Base-by-base conservation (phyloP, 2,329 filamentous ascomycete genomes). In the Fusarium subtropicale region DNA sequence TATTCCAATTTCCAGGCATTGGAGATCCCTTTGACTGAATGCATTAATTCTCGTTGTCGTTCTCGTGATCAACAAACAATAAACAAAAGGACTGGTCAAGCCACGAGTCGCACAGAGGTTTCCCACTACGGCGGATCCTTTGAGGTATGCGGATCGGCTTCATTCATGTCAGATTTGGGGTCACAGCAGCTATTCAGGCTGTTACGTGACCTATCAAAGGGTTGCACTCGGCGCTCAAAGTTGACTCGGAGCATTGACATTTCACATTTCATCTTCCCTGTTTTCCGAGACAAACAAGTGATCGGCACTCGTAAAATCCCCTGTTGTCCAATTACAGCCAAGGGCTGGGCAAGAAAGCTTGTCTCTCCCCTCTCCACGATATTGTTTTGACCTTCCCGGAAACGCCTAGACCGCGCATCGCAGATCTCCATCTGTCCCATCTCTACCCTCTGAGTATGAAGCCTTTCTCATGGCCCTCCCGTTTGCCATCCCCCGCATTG, bases 371-470 rank as follows among this genome's bases (percentile, higher is more conserved):
- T 69, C 66, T 51, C 66, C 56, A 66, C 48, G 52, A 42, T 48
- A 24, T 55, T 39, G 38, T 31, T 47, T 45, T 8, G 42, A 68
- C 67, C 67, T 70, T 71, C 67, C 67, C 53, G 41, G 53, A 68
- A 64, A 56, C 44, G 67, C 63, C 53, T 71, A 71, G 67, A 42
- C 33, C 48, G 48, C 18, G 31, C 26, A 56, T 60, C 55, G 67
- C 59, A 55, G 64, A 69, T 69, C 67, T 41, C 28, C 11, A 12
- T 30, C 28, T 12, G 28, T 30, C 30, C 3, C 16, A 22, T 28
- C n/a, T 46, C 4, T 28, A 12, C 4, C 4, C 28, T 31, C 8
- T 22, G 10, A 12, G 20, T 22, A 22, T 22, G 20, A 20, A 31
- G 28, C 28, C 26, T 30, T 46, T 22, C 30, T 16, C 8, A 36